Percentiles rank a stretch among this genome's conserved stretches.
phyloP scores from a whole-genome alignment of 106 monocot species.

The Dendrobium officinale region DNA sequence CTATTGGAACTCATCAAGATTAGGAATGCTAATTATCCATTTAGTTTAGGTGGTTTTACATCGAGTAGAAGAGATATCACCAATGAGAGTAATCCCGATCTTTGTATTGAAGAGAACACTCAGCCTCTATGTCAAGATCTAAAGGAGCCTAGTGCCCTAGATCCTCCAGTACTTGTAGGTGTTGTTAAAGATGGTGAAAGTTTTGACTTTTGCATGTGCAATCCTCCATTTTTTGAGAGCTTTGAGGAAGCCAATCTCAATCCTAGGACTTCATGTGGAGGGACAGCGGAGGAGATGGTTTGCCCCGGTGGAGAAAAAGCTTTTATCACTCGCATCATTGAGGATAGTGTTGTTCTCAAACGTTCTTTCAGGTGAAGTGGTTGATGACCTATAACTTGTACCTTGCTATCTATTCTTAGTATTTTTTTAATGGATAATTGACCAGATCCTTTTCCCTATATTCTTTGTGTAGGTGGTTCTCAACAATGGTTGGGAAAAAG shows the following conservation, averaged over 20 bases:
- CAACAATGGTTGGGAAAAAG: conserved; percentile 95
- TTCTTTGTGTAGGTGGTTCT: conserved; percentile 82
- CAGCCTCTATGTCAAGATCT: not conserved
- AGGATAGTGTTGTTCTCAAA: conserved; percentile 78
- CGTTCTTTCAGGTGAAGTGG: conserved; percentile 50
- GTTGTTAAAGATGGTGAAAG: conserved; percentile 69
- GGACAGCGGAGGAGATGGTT: conserved; percentile 82
- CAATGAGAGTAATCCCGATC: not conserved
- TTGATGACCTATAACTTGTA: not conserved
- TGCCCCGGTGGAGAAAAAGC: conserved; percentile 79
- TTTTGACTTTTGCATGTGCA: conserved; percentile 99
- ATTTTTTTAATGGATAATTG: not conserved
- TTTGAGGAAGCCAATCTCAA: conserved; percentile 79
- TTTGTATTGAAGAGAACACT: not conserved
- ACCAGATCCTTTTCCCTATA: not conserved
- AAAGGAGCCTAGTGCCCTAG: not conserved
- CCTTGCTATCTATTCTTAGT: not conserved
- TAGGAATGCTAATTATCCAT: conserved; percentile 41
- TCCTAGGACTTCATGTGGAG: conserved; percentile 86
- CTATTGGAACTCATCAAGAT: conserved; percentile 69
- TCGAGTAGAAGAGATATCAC: not conserved
- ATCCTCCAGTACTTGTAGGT: conserved; percentile 50
- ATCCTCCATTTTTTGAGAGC: conserved; percentile 92
- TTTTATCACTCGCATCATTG: conserved; percentile 74
- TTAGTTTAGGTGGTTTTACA: not conserved